Evolutionary conservation across 768 basidiomycete species (phyloP), one percentile per base, ranked within the genome.

Genomic region (Serendipita vermifera): DNA sequence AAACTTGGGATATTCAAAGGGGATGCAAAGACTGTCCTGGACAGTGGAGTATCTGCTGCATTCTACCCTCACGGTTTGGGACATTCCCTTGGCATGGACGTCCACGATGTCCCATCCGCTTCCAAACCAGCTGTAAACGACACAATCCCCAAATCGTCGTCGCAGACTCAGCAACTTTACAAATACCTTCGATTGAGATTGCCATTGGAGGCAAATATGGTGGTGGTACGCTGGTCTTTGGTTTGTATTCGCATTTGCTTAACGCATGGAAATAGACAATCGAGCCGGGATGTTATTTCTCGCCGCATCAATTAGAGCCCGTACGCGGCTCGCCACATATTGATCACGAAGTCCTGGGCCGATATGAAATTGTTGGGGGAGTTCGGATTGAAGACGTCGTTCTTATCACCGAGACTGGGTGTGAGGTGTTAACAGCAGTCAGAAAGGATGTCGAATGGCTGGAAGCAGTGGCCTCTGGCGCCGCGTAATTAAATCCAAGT

Each of bases 331-430:
- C 83, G 27, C 72, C 72, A 58, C 74, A 82, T 63, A 80, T 97
- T 60, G 73, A 92, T 64, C 77, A 79, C 36, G 81, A 76, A 13
- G 75, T 84, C 22, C 70, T 93, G 58, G 74, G 75, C 66, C 69
- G 71, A 56, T 97, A 91, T 63, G 82, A 87, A 63, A 69, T 71
- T 32, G 87, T 97, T 22, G 94, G 94, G 13, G 94, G 93, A 0
- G 85, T 98, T 2, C 72, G 93, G 53, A 93, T 98, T 60, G 94
- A 98, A 67, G 94, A 98, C 66, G 90, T 86, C 27, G 77, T 97
- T 3, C 68, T 87, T 5, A 81, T 99, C 59, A 89, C 81, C 0
- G 68, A 73, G 57, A 73, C 75, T 11, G 87, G 87, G 5, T 79
- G 76, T 62, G 82, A 90, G 71, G 94, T 92, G 69, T 64, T 96